Conservation (phyloP, 345 rosid genomes). For the Corchorus olitorius region DNA sequence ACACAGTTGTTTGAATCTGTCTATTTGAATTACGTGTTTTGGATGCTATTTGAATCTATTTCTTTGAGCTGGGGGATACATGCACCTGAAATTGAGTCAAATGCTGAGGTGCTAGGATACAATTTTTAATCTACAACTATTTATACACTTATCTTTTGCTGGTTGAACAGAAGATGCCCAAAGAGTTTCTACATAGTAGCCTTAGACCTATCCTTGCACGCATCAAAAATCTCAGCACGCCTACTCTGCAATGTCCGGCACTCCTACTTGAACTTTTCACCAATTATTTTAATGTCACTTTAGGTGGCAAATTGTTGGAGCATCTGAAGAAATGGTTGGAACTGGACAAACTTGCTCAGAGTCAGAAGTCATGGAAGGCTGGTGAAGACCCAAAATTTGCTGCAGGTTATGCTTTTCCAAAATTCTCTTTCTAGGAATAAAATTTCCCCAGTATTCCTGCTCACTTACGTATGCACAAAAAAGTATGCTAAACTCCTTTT, state of each 20-base stretch:
- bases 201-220: constrained; percentile 96
- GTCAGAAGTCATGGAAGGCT: constrained; percentile 92
- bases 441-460: constrained; percentile 1
- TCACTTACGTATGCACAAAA: neutral
- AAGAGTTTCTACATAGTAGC: constrained; percentile 98
- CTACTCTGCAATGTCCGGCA: constrained; percentile 95
- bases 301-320: constrained; percentile 45
- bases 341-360: constrained; percentile 95
- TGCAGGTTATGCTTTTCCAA: constrained; percentile 57
- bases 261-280: constrained; percentile 96
- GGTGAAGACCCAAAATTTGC: constrained; percentile 99
- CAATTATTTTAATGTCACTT: constrained; percentile 88
- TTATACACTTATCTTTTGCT: constrained; percentile 30
- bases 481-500: constrained; percentile 8
- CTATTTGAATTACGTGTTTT: neutral
- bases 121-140: neutral
- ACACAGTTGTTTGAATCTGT: neutral
- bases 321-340: constrained; percentile 99
- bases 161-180: constrained; percentile 99
- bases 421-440: neutral
- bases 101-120: neutral
- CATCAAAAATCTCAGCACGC: constrained; percentile 98
- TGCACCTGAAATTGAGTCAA: neutral
- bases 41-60: neutral
- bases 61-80: neutral